phyloP scores from a whole-genome alignment of 768 basidiomycete species.

The Boletus tomentosulus region DNA sequence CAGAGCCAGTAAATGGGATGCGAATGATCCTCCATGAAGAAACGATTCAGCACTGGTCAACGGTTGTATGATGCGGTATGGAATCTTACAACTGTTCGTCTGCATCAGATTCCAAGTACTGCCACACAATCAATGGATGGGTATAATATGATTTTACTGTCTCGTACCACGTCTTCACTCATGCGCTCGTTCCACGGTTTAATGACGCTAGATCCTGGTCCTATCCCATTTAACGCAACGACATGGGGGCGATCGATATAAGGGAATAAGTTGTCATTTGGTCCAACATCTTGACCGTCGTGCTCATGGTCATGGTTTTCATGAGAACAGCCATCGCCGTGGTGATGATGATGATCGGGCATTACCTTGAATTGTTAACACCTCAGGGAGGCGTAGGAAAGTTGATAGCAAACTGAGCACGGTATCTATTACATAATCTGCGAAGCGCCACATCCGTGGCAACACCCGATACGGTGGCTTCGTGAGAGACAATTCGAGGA shows the following conservation, averaged over 20 bases:
- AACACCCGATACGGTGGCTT: too few species aligned
- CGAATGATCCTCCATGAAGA: constrained; percentile 61
- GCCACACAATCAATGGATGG: constrained; percentile 2
- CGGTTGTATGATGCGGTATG: background rate
- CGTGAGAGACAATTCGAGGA: too few species aligned
- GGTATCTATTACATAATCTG: too few species aligned
- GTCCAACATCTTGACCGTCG: constrained; percentile 43
- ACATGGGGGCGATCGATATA: constrained; percentile 81
- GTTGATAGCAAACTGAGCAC: too few species aligned
- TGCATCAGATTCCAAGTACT: constrained; percentile 87
- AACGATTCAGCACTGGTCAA: constrained; percentile 3
- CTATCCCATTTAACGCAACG: constrained; percentile 67
- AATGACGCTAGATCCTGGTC: constrained; percentile 54
- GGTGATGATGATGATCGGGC: constrained; percentile 33
- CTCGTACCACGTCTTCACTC: constrained; percentile 63
- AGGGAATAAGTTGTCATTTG: constrained; percentile 66
- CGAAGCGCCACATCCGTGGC: too few species aligned
- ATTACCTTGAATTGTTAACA: background rate
- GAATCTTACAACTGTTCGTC: constrained; percentile 78
- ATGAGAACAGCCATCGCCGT: constrained; percentile 50
- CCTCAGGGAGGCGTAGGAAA: too few species aligned
- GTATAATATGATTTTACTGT: background rate
- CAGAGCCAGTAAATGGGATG: constrained; percentile 83
- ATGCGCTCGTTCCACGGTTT: constrained; percentile 84
- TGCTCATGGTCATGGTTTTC: constrained; percentile 60